Base-by-base conservation (phyloP, 768 basidiomycete species). In the Cantharellus anzutake region DNA sequence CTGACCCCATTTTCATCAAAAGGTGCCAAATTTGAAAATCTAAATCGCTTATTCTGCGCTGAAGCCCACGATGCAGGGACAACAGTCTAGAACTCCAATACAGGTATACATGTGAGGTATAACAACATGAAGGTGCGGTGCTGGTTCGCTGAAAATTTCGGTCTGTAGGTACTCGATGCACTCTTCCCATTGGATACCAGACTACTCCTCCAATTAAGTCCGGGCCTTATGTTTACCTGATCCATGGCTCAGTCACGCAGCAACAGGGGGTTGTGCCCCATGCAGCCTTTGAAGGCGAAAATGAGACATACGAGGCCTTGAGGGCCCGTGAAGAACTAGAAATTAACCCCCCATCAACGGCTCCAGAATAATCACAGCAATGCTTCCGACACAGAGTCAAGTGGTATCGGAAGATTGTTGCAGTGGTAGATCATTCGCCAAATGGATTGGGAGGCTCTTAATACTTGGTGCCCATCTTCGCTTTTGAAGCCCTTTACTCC, bases 221-320 rank as follows among this genome's bases (percentile, higher is more conserved):
- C 11, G 62, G 40, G n/a, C 61, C 61, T 34, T 63, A 40, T 59
- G 35, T 63, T 5, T 63, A 63, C 48, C 20, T 63, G 4, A 56
- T 44, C 29, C 61, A 59, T 51, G 62, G 62, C 4, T 40, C 55
- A n/a, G 55, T 63, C 48, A 63, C 62, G 3, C 38, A 55, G 56
- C 38, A 62, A 37, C 62, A 63, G 44, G 62, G 62, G 40, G 7
- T 58, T n/a, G 62, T 61, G 34, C 62, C 62, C 5, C 61, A 42
- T 16, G 62, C 60, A 41, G 62, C 62, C 58, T 63, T 63, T 44
- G 62, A 63, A 16, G 62, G 61, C 38, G 62, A 63, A 51, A 52
- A 63, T 5, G 61, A 62, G 20, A 60, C 58, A 34, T 57, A 62
- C n/a, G 41, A 56, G 40, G 60, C 50, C 29, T 42, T 56, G 61